Percentiles rank a stretch among this genome's conserved stretches.
These are phyloP conservation scores for Glycyrrhiza uralensis DNA, from an alignment of 306 rosid genomes.

Conservation along the genomic window DNA sequence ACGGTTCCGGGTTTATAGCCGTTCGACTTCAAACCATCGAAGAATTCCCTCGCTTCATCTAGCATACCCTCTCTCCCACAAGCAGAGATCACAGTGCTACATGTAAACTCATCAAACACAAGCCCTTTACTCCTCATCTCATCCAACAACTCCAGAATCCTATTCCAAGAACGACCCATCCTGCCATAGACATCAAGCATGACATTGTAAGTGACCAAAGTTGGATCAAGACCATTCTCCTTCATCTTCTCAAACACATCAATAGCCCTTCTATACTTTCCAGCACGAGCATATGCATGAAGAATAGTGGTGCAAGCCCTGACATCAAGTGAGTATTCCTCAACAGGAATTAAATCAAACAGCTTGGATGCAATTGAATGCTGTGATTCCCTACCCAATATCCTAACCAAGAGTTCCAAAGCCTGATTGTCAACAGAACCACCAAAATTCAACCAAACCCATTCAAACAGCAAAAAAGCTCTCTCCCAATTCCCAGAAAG, in stretches of 20 bases:
- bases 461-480: slow-evolving; percentile 74
- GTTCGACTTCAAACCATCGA: slow-evolving; percentile 52
- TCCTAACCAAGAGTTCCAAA: slow-evolving; percentile 70
- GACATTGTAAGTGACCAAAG: slow-evolving; percentile 88
- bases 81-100: slow-evolving; percentile 91
- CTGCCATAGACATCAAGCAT: slow-evolving; percentile 95
- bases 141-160: slow-evolving; percentile 68
- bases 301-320: slow-evolving; percentile 74
- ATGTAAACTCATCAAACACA: slow-evolving; percentile 84
- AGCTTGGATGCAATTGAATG: slow-evolving; percentile 71
- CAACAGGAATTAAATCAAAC: slow-evolving; percentile 76
- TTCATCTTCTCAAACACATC: slow-evolving; percentile 65
- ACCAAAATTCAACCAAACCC: slow-evolving; percentile 52
- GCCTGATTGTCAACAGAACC: slow-evolving; percentile 55
- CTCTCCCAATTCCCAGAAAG: slow-evolving; percentile 78
- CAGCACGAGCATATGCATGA: slow-evolving; percentile 70
- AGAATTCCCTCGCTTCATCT: slow-evolving; percentile 78
- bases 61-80: slow-evolving; percentile 89
- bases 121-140: slow-evolving; percentile 70
- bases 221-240: slow-evolving; percentile 71
- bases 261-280: slow-evolving; percentile 75
- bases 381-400: slow-evolving; percentile 87
- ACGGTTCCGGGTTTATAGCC: slow-evolving; percentile 87
- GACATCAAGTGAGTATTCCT: slow-evolving; percentile 70
- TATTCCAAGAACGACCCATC: slow-evolving; percentile 92